Conservation (phyloP, 441 rosid species). For the Theobroma grandiflorum region DNA sequence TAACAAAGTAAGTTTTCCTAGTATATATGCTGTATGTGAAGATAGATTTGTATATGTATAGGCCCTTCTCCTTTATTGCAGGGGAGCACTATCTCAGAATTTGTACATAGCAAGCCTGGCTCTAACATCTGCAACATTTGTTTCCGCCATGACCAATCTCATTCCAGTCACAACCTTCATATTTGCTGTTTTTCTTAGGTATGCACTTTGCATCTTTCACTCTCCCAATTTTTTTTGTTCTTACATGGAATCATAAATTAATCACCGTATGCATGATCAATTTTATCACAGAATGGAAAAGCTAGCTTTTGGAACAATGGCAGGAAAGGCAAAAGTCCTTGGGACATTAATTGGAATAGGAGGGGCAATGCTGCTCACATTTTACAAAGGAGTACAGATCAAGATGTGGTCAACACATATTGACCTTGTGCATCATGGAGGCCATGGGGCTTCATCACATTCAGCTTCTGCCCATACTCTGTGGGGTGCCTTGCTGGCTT, state of each 20-base stretch:
- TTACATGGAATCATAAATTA: not conserved
- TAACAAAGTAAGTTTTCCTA: not conserved
- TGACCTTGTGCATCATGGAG: constrained; percentile 36
- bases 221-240: not conserved
- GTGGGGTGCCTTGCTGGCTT: constrained; percentile 48
- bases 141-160: constrained; percentile 52
- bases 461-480: not conserved
- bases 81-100: constrained; percentile 52
- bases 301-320: constrained; percentile 42
- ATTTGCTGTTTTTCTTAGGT: constrained; percentile 52
- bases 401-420: constrained; percentile 50
- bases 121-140: constrained; percentile 63
- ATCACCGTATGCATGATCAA: not conserved
- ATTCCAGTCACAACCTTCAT: constrained; percentile 53
- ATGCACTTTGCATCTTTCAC: not conserved
- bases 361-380: constrained; percentile 71
- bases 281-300: constrained; percentile 56
- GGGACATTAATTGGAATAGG: constrained; percentile 67
- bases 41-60: not conserved
- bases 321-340: constrained; percentile 66
- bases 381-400: constrained; percentile 57
- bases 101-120: constrained; percentile 45
- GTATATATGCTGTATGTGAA: not conserved
- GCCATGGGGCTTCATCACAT: constrained; percentile 21
- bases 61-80: constrained; percentile 16